phyloP scores from a whole-genome alignment of 108 stramenopile species.

The Aurantiochytrium sp. region DNA sequence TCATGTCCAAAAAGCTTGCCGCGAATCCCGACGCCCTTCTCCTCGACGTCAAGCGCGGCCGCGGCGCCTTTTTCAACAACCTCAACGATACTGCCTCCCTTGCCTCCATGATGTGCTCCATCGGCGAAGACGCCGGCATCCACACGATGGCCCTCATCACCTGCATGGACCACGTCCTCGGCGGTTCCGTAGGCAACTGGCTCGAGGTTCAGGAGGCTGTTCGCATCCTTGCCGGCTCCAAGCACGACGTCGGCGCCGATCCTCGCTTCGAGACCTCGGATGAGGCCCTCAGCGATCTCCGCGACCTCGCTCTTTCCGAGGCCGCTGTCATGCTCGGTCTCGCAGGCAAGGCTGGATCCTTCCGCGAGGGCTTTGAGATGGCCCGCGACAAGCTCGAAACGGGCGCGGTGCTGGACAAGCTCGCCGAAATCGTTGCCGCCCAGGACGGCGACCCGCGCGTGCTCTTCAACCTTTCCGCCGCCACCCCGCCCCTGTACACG shows the following conservation, averaged over 20 bases:
- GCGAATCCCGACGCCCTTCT: slow-evolving; percentile 65
- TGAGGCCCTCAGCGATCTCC: slow-evolving; percentile 38
- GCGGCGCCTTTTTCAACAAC: slow-evolving; percentile 48
- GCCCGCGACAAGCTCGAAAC: slow-evolving; percentile 45
- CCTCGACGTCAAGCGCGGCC: slow-evolving; percentile 69
- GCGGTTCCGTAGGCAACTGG: slow-evolving; percentile 69
- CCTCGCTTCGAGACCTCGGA: neutral
- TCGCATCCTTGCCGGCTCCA: slow-evolving; percentile 46
- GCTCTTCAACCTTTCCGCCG: slow-evolving; percentile 28
- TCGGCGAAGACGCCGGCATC: slow-evolving; percentile 62
- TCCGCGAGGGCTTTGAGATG: slow-evolving; percentile 43
- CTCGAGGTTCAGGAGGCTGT: slow-evolving; percentile 68
- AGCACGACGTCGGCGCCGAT: slow-evolving; percentile 2
- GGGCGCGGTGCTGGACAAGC: slow-evolving; percentile 58
- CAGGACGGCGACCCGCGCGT: slow-evolving; percentile 62
- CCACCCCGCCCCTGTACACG: slow-evolving; percentile 36
- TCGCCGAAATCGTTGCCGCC: slow-evolving; percentile 61
- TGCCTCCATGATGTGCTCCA: slow-evolving; percentile 59
- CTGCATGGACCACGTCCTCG: slow-evolving; percentile 64
- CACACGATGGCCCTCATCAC: slow-evolving; percentile 65
- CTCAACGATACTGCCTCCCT: slow-evolving; percentile 52
- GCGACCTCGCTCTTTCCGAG: slow-evolving; percentile 53
- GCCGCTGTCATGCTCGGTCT: slow-evolving; percentile 70
- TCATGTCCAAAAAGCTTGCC: slow-evolving; percentile 75
- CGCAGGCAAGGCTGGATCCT: slow-evolving; percentile 28